Conservation (phyloP, 78 protist species). For the Mastigamoeba balamuthi region DNA sequence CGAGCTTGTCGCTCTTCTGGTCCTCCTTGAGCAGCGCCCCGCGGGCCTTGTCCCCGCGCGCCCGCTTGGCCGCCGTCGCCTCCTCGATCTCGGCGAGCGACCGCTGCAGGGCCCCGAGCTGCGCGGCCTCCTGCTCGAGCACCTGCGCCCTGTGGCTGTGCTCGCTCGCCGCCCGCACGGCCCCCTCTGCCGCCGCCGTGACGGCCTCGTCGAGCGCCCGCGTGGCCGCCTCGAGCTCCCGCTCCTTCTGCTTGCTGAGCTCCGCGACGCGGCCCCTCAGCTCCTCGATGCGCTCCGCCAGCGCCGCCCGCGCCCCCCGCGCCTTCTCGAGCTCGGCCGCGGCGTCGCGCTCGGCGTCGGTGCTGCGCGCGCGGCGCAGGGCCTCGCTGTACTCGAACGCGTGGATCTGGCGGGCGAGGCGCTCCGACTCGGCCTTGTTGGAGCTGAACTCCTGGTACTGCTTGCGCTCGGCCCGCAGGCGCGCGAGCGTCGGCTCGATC, state of each 20-base stretch:
- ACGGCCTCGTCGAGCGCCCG: too few species aligned
- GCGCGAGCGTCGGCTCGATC: conserved; percentile 87
- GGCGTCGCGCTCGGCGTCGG: not conserved
- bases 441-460: conserved; percentile 60
- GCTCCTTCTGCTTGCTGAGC: not conserved
- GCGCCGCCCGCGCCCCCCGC: not conserved
- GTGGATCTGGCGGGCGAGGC: conserved; percentile 23
- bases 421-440: conserved; percentile 46
- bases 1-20: not conserved
- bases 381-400: conserved; percentile 57
- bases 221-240: not conserved
- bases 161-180: too few species aligned
- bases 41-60: not conserved
- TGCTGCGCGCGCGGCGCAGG: not conserved
- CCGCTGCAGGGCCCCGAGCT: too few species aligned
- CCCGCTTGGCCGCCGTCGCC: too few species aligned
- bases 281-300: not conserved
- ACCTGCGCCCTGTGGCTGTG: too few species aligned
- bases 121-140: too few species aligned
- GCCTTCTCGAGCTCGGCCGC: not conserved
- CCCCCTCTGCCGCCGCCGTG: too few species aligned
- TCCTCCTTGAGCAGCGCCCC: not conserved
- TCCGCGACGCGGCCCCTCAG: not conserved
- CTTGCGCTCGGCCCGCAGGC: conserved; percentile 62
- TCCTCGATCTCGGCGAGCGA: too few species aligned